Base-by-base conservation (phyloP, 768 basidiomycete species). In the Rhodotorula taiwanensis region DNA sequence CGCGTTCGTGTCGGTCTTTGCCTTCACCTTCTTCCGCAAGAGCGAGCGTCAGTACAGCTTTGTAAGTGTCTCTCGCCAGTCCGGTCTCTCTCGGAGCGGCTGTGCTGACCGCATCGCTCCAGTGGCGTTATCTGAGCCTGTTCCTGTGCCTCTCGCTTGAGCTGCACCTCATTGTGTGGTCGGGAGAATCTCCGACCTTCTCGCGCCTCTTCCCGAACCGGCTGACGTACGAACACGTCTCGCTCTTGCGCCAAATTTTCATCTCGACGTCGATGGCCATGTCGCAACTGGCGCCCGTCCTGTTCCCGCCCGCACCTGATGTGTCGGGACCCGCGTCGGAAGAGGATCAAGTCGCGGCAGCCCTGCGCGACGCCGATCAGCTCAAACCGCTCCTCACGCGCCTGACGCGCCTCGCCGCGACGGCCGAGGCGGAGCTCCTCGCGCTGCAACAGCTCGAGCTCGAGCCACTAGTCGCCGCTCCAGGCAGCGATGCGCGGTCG, bases 201-300 rank as follows among this genome's bases (percentile, higher is more conserved):
- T 61, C 67, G 1, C 28, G 75, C 33, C 27, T 81, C 43, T 85
- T 87, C 76, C 88, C 87, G 0, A 76, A 78, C 10, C 81, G 87
- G 18, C 81, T 86, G 2, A 80, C 82, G 2, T 86, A 84, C 73
- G 88, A 92, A 72, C 86, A 91, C 75, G 80, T 88, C 63, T 76
- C 82, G 42, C 82, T 89, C 75, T 78, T 91, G 43, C 89, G 88
- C 71, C 84, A 88, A 66, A 72, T 87, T 31, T 89, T 88, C 75
- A 76, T 88, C 70, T 84, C 87, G 73, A 71, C 85, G 60, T 86
- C 83, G 34, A 80, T 89, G 43, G 88, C 87, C 0, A 79, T 89
- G 15, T 82, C 81, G 21, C 79, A 85, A 25, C 83, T 91, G 9
- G 82, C 82, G 0, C 89, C 89, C 0, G 81, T 82, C 34, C 77